These are phyloP conservation scores for Lichtheimia hyalospora DNA, from an alignment of 371 early-diverging fungal genomes.

Conservation along the genomic window DNA sequence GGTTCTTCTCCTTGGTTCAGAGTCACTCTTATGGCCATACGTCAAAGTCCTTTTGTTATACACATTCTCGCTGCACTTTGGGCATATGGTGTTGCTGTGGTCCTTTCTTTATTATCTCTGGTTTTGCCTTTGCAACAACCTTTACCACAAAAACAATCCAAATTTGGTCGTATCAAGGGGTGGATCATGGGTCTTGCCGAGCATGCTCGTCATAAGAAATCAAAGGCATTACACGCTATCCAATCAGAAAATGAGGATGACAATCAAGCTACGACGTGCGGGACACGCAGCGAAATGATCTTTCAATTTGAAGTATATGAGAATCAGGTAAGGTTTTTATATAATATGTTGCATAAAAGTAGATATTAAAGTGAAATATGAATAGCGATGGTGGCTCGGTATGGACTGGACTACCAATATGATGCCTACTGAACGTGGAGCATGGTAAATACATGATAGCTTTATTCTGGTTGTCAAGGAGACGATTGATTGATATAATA, in stretches of 20 bases:
- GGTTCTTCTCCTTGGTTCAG: constrained; percentile 29
- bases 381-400: constrained; percentile 48
- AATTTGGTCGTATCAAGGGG: neutral
- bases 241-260: constrained; percentile 1
- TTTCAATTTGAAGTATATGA: constrained; percentile 51
- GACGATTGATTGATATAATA: neutral
- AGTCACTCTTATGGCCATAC: constrained; percentile 13
- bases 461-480: neutral
- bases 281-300: constrained; percentile 36
- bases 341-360: too few species aligned
- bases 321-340: constrained; percentile 29
- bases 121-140: neutral
- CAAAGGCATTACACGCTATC: constrained; percentile 17
- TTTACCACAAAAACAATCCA: neutral
- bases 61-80: constrained; percentile 23
- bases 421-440: constrained; percentile 46
- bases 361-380: neutral
- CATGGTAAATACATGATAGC: constrained; percentile 19
- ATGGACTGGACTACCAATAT: constrained; percentile 49
- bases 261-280: neutral
- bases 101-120: constrained; percentile 2
- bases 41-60: constrained; percentile 20
- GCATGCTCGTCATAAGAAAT: constrained; percentile 18
- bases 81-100: constrained; percentile 37
- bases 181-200: constrained; percentile 14